A percentile compares a stretch with the other conserved stretches of the same genome.
Evolutionary conservation across 176 grass and related monocot genomes (phyloP).

Genomic region (Dendrocalamus sinicus): DNA sequence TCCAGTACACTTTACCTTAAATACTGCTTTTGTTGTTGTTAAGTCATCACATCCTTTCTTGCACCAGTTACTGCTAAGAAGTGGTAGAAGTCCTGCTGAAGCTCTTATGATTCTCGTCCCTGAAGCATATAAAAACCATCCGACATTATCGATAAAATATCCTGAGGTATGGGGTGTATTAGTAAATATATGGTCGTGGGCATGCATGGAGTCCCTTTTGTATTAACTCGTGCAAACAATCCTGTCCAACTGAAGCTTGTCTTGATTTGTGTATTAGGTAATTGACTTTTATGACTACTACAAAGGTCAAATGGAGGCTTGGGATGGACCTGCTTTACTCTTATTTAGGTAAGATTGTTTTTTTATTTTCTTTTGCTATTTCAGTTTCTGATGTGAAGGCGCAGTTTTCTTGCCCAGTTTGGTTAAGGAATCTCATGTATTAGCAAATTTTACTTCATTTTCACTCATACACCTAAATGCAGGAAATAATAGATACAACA

Average conservation of each 20-base stretch:
- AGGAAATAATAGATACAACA: conserved; percentile 1
- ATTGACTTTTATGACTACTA: conserved; percentile 99
- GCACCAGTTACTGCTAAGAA: conserved; percentile 81
- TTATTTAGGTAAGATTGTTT: conserved; percentile 83
- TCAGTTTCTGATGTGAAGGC: conserved; percentile 34
- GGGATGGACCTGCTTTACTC: conserved; percentile 99
- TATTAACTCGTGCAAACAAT: conserved; percentile 33
- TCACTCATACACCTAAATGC: conserved; percentile 27
- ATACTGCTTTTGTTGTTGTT: conserved; percentile 30
- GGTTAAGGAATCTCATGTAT: conserved; percentile 24
- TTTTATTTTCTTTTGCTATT: conserved; percentile 49
- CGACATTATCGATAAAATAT: conserved; percentile 94
- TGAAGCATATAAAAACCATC: conserved; percentile 99
- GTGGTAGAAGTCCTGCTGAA: conserved; percentile 94
- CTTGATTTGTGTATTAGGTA: conserved; percentile 67
- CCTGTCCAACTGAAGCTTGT: conserved; percentile 38
- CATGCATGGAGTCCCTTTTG: conserved; percentile 20
- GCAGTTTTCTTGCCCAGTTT: conserved; percentile 34
- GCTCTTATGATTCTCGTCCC: conserved; percentile 98
- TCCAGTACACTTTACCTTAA: conserved; percentile 16
- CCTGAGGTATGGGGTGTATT: conserved; percentile 71
- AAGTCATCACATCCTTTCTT: conserved; percentile 46
- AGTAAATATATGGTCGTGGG: conserved; percentile 26
- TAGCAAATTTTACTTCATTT: conserved; percentile 39
- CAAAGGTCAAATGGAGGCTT: conserved; percentile 99